Percentiles rank a stretch among this genome's conserved stretches.
These are phyloP conservation scores for Testicularia cyperi DNA, from an alignment of 1,284 basidiomycete species.

Conservation along the genomic window DNA sequence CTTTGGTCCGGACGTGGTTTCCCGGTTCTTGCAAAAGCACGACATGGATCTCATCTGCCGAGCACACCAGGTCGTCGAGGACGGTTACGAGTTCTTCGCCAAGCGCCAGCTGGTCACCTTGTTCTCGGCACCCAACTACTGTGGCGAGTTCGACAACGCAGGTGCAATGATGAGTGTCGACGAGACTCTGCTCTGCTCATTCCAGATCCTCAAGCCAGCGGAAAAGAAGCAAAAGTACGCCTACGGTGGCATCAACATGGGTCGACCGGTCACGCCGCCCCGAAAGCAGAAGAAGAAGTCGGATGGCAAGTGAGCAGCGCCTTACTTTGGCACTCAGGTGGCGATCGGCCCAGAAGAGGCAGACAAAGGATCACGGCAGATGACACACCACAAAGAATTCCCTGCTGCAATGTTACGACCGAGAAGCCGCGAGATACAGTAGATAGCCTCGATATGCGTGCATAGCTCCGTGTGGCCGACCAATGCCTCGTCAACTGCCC, in stretches of 20 bases:
- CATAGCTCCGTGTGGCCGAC: too few relatives aligned
- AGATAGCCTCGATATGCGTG: too few relatives aligned
- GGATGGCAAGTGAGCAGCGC: constrained; percentile 53
- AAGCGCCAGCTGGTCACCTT: constrained; percentile 95
- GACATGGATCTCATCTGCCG: constrained; percentile 99
- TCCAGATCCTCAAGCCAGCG: constrained; percentile 93
- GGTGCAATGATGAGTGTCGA: constrained; percentile 99
- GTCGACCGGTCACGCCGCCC: constrained; percentile 66
- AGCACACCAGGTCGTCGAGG: constrained; percentile 98
- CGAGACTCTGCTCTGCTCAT: constrained; percentile 94
- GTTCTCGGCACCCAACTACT: constrained; percentile 97
- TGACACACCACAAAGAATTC: too few relatives aligned
- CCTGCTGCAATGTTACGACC: too few relatives aligned
- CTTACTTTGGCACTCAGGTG: too few relatives aligned
- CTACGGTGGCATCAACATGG: constrained; percentile 61
- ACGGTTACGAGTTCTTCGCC: constrained; percentile 98
- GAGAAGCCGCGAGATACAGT: too few relatives aligned
- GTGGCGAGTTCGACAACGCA: constrained; percentile 97
- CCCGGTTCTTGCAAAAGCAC: constrained; percentile 92
- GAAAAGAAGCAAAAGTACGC: constrained; percentile 91
- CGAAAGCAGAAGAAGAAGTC: constrained; percentile 64
- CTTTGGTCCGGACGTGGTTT: constrained; percentile 98
- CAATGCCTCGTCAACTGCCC: too few relatives aligned
- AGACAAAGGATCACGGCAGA: too few relatives aligned
- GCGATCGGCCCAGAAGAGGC: too few relatives aligned